These are phyloP conservation scores for Ceratocystis colombiana DNA, from an alignment of 2,329 filamentous ascomycete species.

Conservation along the genomic window DNA sequence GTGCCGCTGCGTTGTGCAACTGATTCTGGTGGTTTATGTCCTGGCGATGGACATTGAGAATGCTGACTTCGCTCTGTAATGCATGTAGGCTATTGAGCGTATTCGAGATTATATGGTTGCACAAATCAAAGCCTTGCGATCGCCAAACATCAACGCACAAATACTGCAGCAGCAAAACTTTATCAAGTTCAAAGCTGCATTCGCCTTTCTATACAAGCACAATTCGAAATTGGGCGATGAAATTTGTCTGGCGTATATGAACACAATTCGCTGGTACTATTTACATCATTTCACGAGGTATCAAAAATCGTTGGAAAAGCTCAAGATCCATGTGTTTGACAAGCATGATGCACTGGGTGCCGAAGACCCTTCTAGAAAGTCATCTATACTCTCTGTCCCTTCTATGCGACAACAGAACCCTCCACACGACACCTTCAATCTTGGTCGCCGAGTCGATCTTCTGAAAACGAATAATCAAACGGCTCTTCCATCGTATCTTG, in stretches of 20 bases:
- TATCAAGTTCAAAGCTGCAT: conserved; percentile 78
- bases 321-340: conserved; percentile 74
- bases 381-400: conserved; percentile 43
- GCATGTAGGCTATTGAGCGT: conserved; percentile 69
- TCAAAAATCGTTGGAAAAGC: conserved; percentile 67
- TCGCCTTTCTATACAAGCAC: conserved; percentile 70
- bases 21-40: conserved; percentile 1
- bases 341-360: conserved; percentile 73
- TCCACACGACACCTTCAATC: conserved; percentile 75
- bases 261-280: conserved; percentile 99
- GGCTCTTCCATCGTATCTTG: conserved; percentile 77
- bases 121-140: conserved; percentile 87
- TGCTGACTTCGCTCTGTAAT: conserved; percentile 11
- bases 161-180: conserved; percentile 92
- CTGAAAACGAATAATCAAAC: conserved; percentile 62
- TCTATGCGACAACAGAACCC: conserved; percentile 38
- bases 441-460: conserved; percentile 77
- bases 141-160: conserved; percentile 93
- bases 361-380: conserved; percentile 55
- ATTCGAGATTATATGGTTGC: conserved; percentile 90
- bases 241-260: conserved; percentile 86
- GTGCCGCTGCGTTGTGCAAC: background rate
- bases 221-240: conserved; percentile 78
- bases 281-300: conserved; percentile 84
- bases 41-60: conserved; percentile 15